Evolutionary conservation across 441 rosid species (phyloP), one percentile per base, ranked within the genome.

Genomic region (Erysimum cheiri): DNA sequence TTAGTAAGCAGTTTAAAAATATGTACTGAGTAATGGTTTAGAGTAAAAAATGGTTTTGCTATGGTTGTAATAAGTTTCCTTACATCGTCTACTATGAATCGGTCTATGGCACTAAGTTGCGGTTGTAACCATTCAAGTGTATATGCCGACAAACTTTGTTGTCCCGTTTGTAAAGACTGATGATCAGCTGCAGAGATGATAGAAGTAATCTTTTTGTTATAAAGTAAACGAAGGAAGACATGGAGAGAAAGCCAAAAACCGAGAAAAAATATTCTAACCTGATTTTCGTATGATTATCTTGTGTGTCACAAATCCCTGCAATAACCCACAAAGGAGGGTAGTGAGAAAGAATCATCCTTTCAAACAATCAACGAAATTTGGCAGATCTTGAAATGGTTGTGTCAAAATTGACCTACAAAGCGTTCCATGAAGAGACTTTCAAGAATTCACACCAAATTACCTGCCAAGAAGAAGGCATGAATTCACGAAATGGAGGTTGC

Each of bases 391-490:
- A 47, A 70, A 17, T 17, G 15, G 13, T 47, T 8, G 70, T 46
- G n/a, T 53, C 9, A 33, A 37, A 43, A 22, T 14, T 10, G 8
- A 47, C 29, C 41, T 15, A 47, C 44, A 61, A 41, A 52, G 62
- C 66, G 1, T 26, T 71, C 48, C 2, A 72, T 19, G 60, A 56
- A 37, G 22, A 64, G 19, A 5, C 28, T 47, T 57, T 66, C 22
- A 7, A 3, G 60, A 13, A 33, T 59, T 52, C 40, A 67, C 31
- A 28, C 39, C 59, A 19, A 28, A 67, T 68, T 71, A 91, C 98
- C 94, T 88, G 97, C 98, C 97, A 93, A 60, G 81, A 76, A 74
- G 85, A 84, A 62, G 98, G 92, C 96, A 93, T 93, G 78, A 84
- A 88, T 72, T 90, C 98, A 62, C 85, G 93, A 67, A 83, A 69